Percentiles rank a stretch among this genome's conserved stretches.
These are phyloP conservation scores for Lunasporangiospora selenospora DNA, from an alignment of 192 early-diverging fungal genomes.

Conservation along the genomic window DNA sequence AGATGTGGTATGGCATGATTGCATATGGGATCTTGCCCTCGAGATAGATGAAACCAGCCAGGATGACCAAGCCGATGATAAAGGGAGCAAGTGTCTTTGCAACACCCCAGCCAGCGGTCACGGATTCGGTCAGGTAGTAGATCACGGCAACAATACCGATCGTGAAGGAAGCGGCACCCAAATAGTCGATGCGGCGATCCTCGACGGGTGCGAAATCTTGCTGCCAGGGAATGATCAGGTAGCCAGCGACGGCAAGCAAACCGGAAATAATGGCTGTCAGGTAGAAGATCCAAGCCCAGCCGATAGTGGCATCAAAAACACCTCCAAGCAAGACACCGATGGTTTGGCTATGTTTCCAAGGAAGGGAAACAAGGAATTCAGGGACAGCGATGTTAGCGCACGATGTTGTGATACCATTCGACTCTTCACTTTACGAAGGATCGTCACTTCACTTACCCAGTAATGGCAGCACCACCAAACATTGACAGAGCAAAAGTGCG, in stretches of 20 bases:
- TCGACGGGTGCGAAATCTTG: slow-evolving; percentile 7
- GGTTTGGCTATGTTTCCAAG: slow-evolving; percentile 35
- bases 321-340: slow-evolving; percentile 42
- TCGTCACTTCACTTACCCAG: slow-evolving; percentile 19
- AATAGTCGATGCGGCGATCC: slow-evolving; percentile 30
- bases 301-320: slow-evolving; percentile 46
- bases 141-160: slow-evolving; percentile 38
- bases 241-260: slow-evolving; percentile 17
- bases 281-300: slow-evolving; percentile 53
- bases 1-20: slow-evolving; percentile 51
- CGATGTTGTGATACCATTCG: not conserved
- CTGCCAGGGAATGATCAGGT: slow-evolving; percentile 32
- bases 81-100: slow-evolving; percentile 36
- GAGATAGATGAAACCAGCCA: slow-evolving; percentile 44
- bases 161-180: slow-evolving; percentile 23
- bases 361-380: not conserved
- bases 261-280: slow-evolving; percentile 41
- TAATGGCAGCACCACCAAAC: slow-evolving; percentile 35
- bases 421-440: not conserved
- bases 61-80: slow-evolving; percentile 37
- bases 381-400: not conserved
- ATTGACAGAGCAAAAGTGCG: slow-evolving; percentile 35
- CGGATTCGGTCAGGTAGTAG: slow-evolving; percentile 44
- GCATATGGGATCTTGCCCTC: slow-evolving; percentile 41
- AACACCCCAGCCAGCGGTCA: slow-evolving; percentile 29